Conservation (phyloP, 2,329 filamentous ascomycete species). For the Verticillium nonalfalfae region DNA sequence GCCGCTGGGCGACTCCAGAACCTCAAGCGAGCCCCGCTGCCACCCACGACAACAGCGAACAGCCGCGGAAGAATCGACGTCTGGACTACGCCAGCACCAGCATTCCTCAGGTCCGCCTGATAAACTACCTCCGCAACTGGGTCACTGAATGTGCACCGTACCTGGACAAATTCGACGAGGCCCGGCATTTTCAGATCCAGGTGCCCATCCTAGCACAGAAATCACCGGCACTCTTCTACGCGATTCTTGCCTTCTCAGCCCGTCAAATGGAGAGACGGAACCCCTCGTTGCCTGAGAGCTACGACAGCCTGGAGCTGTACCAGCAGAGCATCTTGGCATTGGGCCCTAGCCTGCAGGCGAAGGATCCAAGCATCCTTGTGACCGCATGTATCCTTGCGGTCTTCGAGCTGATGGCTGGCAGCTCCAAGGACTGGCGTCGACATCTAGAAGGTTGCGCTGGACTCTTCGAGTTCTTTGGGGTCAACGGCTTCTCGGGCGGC, state of each 20-base stretch:
- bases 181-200: constrained; percentile 43
- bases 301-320: constrained; percentile 45
- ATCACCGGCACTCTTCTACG: constrained; percentile 37
- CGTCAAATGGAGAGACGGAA: constrained; percentile 29
- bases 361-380: constrained; percentile 36
- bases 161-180: constrained; percentile 49
- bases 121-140: constrained; percentile 38
- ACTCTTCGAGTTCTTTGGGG: constrained; percentile 41
- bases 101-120: constrained; percentile 17
- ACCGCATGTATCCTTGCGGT: constrained; percentile 40
- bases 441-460: constrained; percentile 51
- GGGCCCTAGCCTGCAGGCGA: constrained; percentile 31
- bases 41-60: background rate
- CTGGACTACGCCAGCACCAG: constrained; percentile 19
- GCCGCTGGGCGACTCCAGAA: constrained; percentile 20
- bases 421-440: constrained; percentile 43
- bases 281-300: constrained; percentile 26
- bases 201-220: constrained; percentile 41
- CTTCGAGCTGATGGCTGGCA: constrained; percentile 41
- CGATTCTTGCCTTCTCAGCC: constrained; percentile 46
- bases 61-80: constrained; percentile 7
- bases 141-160: constrained; percentile 41
- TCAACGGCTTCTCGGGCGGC: constrained; percentile 36
- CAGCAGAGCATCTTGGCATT: constrained; percentile 42
- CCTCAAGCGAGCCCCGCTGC: background rate